A percentile compares a stretch with the other conserved stretches of the same genome.
Conservation (phyloP, 192 early-diverging fungal genomes). For the Podila minutissima region DNA sequence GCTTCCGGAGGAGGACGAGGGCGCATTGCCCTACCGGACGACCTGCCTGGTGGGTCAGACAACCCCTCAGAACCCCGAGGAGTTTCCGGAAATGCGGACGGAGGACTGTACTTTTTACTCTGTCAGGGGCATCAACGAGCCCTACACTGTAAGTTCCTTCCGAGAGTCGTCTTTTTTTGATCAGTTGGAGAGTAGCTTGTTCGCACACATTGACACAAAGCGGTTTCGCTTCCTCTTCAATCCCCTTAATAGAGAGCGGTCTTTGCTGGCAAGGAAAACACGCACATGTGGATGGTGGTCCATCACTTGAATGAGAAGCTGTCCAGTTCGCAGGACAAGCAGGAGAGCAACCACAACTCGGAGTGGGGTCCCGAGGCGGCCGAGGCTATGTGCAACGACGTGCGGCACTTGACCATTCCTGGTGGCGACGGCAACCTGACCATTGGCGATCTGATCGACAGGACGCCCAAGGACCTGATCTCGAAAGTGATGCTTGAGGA, state of each 20-base stretch:
- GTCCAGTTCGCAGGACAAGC: constrained; percentile 4
- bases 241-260: not conserved
- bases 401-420: constrained; percentile 24
- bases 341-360: constrained; percentile 16
- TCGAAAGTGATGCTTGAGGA: constrained; percentile 48
- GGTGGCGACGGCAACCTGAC: constrained; percentile 18
- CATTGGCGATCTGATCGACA: constrained; percentile 31
- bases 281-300: not conserved
- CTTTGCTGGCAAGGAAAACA: not conserved
- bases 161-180: too few relatives aligned
- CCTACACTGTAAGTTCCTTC: not conserved
- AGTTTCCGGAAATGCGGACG: not conserved
- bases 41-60: constrained; percentile 13
- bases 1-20: constrained; percentile 5
- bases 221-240: too few relatives aligned
- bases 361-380: constrained; percentile 46
- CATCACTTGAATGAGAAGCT: not conserved
- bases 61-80: not conserved
- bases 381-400: constrained; percentile 18
- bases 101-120: not conserved
- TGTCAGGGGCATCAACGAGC: not conserved
- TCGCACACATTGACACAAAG: too few relatives aligned
- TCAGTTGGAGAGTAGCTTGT: not conserved
- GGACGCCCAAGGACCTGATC: constrained; percentile 15
- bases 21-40: not conserved